Evolutionary conservation across 2,329 filamentous ascomycete species (phyloP).

Genomic region (Cladosporium sp.): DNA sequence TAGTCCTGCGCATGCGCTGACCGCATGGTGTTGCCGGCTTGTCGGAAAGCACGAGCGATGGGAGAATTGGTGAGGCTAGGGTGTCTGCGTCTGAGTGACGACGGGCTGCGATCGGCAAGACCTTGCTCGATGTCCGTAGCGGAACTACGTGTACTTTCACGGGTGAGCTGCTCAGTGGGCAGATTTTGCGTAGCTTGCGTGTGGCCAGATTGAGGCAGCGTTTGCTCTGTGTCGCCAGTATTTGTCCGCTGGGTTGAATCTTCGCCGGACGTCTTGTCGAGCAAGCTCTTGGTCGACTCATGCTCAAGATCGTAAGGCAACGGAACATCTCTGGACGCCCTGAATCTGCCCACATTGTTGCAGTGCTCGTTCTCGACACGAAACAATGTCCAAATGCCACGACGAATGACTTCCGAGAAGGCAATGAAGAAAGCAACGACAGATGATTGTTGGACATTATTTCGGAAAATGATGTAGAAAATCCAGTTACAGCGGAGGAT

Average conservation of each 20-base stretch:
- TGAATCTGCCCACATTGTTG: conserved; percentile 83
- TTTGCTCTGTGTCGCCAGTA: background rate
- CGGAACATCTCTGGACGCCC: conserved; percentile 81
- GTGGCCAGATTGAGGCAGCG: background rate
- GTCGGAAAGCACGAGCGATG: conserved; percentile 41
- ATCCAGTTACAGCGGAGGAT: conserved; percentile 92
- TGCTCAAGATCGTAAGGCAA: conserved; percentile 65
- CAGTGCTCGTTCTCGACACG: conserved; percentile 98
- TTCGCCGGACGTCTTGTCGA: conserved; percentile 1
- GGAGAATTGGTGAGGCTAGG: conserved; percentile 29
- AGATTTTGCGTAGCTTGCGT: background rate
- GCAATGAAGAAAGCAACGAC: conserved; percentile 74
- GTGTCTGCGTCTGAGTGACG: conserved; percentile 14
- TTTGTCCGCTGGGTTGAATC: background rate
- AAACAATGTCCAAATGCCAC: conserved; percentile 88
- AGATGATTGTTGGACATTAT: conserved; percentile 77
- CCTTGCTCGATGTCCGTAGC: conserved; percentile 23
- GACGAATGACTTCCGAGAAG: conserved; percentile 73
- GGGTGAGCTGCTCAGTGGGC: conserved; percentile 17
- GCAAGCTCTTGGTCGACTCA: conserved; percentile 1
- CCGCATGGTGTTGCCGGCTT: conserved; percentile 66
- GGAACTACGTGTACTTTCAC: conserved; percentile 8
- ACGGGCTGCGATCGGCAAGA: conserved; percentile 10
- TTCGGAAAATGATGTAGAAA: conserved; percentile 80
- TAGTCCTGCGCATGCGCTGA: conserved; percentile 89